A percentile compares a stretch with the other conserved stretches of the same genome.
Conservation (phyloP, 2,329 filamentous ascomycete species). For the Penicillium sp. region DNA sequence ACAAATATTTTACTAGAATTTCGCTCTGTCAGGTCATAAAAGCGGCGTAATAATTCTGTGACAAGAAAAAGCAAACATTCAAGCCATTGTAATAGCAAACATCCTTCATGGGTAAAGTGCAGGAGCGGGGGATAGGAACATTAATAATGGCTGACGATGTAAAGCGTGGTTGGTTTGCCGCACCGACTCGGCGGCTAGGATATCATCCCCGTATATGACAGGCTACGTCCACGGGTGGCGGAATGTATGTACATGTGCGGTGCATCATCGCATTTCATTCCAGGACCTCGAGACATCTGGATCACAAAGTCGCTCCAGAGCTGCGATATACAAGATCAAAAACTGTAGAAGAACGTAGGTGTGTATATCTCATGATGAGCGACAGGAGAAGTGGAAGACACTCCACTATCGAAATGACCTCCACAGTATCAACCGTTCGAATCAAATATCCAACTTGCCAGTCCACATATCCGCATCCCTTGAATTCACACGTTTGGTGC, state of each 20-base stretch:
- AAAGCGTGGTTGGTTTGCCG: too few species aligned
- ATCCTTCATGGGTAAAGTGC: not conserved
- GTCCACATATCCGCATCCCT: conserved; percentile 66
- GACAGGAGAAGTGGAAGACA: not conserved
- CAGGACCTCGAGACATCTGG: too few species aligned
- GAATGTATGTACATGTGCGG: too few species aligned
- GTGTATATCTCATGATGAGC: too few species aligned
- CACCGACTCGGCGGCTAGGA: not conserved
- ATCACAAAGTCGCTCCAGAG: too few species aligned
- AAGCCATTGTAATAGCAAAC: not conserved
- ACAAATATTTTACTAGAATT: not conserved
- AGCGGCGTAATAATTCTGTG: not conserved
- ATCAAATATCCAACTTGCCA: not conserved
- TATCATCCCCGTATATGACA: not conserved
- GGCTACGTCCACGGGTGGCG: not conserved
- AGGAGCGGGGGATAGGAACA: not conserved
- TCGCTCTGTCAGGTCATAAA: not conserved
- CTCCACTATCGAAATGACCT: not conserved
- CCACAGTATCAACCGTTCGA: not conserved
- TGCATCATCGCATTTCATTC: too few species aligned
- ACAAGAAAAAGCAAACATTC: not conserved
- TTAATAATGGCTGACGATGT: not conserved
- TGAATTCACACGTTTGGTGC: conserved; percentile 55
- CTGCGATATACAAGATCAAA: too few species aligned
- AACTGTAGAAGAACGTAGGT: too few species aligned